phyloP scores from a whole-genome alignment of 2,329 filamentous ascomycete species.

The Diplodia mutila region DNA sequence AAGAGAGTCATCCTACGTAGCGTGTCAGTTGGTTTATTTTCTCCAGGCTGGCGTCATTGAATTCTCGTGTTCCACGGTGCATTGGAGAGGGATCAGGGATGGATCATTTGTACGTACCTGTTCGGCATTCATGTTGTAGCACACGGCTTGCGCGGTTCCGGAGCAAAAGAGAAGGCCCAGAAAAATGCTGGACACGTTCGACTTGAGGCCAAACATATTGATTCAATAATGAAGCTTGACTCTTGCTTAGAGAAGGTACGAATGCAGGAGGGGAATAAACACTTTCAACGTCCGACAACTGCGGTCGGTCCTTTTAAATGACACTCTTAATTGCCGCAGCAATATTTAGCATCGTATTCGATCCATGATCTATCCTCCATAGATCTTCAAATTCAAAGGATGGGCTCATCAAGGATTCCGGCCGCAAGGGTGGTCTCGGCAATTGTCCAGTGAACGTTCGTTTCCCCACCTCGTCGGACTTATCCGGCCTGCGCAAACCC shows the following conservation, averaged over 20 bases:
- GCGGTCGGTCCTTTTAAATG: not conserved
- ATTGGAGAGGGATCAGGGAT: too few relatives aligned
- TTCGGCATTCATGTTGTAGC: not conserved
- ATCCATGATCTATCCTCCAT: not conserved
- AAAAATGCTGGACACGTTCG: not conserved
- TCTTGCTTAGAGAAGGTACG: not conserved
- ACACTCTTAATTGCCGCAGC: not conserved
- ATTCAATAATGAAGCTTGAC: not conserved
- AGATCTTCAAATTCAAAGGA: not conserved
- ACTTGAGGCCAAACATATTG: not conserved
- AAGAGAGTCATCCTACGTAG: not conserved
- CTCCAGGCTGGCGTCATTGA: not conserved
- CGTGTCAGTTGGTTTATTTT: not conserved
- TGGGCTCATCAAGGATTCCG: not conserved
- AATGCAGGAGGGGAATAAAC: not conserved
- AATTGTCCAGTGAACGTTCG: not conserved
- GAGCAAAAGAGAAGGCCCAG: not conserved
- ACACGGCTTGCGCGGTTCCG: not conserved
- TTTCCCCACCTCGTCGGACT: not conserved
- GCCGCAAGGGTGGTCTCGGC: not conserved
- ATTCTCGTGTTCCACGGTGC: not conserved
- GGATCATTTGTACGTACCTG: not conserved
- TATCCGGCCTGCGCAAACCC: not conserved
- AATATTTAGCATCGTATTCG: not conserved
- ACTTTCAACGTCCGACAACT: not conserved